phyloP scores from a whole-genome alignment of 805 yeast genomes.

The Saccharomycopsis fibuligera region DNA sequence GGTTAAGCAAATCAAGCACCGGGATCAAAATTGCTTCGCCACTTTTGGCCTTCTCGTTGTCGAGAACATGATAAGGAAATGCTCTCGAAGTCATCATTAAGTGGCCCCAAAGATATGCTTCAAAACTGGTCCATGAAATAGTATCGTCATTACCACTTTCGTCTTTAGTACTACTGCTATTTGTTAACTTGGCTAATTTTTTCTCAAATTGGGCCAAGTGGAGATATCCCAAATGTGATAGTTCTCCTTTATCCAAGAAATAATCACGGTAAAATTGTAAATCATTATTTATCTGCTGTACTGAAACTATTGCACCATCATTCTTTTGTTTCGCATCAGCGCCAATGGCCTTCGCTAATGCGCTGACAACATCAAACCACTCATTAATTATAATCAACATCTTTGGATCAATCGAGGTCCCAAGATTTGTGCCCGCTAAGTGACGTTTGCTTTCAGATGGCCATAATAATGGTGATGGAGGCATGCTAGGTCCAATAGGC shows the following conservation, averaged over 20 bases:
- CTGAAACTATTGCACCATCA: too few relatives aligned
- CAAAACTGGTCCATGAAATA: slow-evolving; percentile 54
- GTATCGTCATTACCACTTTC: not conserved
- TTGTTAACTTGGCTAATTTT: slow-evolving; percentile 26
- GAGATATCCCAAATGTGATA: slow-evolving; percentile 1
- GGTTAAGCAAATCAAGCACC: slow-evolving; percentile 73
- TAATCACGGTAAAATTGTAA: slow-evolving; percentile 1
- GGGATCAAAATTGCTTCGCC: slow-evolving; percentile 69
- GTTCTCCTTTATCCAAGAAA: slow-evolving; percentile 3
- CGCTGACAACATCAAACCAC: slow-evolving; percentile 15
- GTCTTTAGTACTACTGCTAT: too few relatives aligned
- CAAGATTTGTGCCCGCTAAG: slow-evolving; percentile 14
- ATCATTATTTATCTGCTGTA: not conserved
- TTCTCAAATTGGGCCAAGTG: slow-evolving; percentile 31
- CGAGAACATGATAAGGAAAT: slow-evolving; percentile 53
- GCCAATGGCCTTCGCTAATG: not conserved
- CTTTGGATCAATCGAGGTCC: slow-evolving; percentile 11
- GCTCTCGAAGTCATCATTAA: slow-evolving; percentile 71
- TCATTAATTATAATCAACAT: slow-evolving; percentile 9
- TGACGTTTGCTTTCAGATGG: slow-evolving; percentile 4
- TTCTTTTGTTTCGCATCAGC: not conserved
- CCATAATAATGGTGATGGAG: slow-evolving; percentile 20
- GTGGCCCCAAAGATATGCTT: slow-evolving; percentile 71
- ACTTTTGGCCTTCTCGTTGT: slow-evolving; percentile 7
- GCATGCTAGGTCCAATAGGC: slow-evolving; percentile 12